Evolutionary conservation across 345 rosid species (phyloP), one percentile per base, ranked within the genome.

Genomic region (Ricinus communis): DNA sequence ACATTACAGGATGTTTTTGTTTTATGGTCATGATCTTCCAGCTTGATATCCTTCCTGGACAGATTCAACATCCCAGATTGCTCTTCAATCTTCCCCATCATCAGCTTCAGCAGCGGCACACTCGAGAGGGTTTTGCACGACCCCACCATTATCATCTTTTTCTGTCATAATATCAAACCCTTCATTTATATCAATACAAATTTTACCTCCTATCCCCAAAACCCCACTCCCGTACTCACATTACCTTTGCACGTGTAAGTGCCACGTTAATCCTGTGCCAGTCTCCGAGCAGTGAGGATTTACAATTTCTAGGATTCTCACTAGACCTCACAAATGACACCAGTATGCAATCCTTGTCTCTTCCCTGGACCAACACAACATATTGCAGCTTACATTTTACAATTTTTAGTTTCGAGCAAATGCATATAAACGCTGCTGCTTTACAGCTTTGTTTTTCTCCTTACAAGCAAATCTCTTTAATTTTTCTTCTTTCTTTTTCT

Each of bases 211-310:
- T 31, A 33, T n/a, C n/a, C n/a, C n/a, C n/a, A n/a, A n/a, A n/a
- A n/a, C n/a, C n/a, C 63, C 8, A 21, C 15, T 14, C 0, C 28
- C 27, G 36, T 8, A 18, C 14, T 27, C 30, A 58, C 5, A 19
- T 46, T 63, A 90, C 98, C 98, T 91, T 94, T 54, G 98, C 97
- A 45, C 97, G 86, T 1, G 98, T 89, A 53, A 95, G 71, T 63
- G 99, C 97, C 27, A 95, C 99, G 66, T 95, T 94, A 74, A 91
- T 91, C 84, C 98, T 82, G 75, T 90, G 98, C 98, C 98, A 94
- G 74, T 94, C 96, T 68, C 91, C 97, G 49, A 94, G 93, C 77
- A 94, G 78, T 47, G 98, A 90, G 40, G 95, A 82, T 47, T 74
- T 79, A 68, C 77, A 84, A 45, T 66, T 82, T 70, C 70, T 88